Evolutionary conservation across 1,284 basidiomycete genomes (phyloP), one percentile per base, ranked within the genome.

Genomic region (Ceraceosorus bombacis): DNA sequence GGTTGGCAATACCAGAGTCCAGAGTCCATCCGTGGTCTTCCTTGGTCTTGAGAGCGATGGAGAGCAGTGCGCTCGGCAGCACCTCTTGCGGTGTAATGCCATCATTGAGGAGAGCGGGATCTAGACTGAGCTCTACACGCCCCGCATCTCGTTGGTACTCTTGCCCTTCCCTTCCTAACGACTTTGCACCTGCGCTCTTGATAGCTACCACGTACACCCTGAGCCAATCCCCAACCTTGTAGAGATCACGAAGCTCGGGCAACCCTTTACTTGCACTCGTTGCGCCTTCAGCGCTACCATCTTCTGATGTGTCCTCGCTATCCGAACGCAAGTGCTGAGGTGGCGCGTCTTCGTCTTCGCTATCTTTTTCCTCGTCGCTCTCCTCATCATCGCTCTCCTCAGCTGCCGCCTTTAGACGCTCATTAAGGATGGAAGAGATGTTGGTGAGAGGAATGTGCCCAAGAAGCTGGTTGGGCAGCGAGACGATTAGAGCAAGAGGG

Each of bases 21-120:
- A 98, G 82, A 57, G 87, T 84, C 79, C 94, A 97, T 0, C 94
- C 94, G 78, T 96, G 90, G 72, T 98, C 95, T 80, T 98, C 95
- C 41, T 88, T 81, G 70, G 87, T 89, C 78, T 88, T 85, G 39
- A 77, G 64, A 36, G 70, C 48, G 0, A 65, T 70, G 37, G 74
- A 65, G 15, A 77, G 60, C 10, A 72, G 53, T 49, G 63, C 71
- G 43, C 74, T 72, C 5, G 41, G 49, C 55, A 83, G 85, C 40
- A 98, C 75, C 79, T 98, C 95, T 4, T 82, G 80, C 77, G 88
- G 88, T 17, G 82, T 82, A 2, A 98, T 83, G 13, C 88, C 90
- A 52, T 81, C 81, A 77, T 98, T 97, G 63, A 98, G 88, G 70
- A 85, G 85, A 67, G 86, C 85, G 3, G 95, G 95, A 17, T 88